Percentiles rank a stretch among this genome's conserved stretches.
Evolutionary conservation across 805 yeast genomes (phyloP).

Genomic region (Ogataea nakhonphanomensis): DNA sequence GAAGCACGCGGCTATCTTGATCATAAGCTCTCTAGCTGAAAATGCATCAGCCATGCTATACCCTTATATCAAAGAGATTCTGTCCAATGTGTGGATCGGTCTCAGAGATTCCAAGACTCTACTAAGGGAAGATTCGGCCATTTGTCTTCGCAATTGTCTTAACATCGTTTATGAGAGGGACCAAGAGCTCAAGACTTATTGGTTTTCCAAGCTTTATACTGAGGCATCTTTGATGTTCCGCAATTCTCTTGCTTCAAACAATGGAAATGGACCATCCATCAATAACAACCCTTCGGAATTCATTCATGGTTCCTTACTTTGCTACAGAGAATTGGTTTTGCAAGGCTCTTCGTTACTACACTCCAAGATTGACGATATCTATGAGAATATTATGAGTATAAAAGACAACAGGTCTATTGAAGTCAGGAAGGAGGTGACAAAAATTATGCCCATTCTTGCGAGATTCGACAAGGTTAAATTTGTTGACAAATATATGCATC

Average conservation of each 20-base stretch:
- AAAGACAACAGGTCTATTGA: constrained; percentile 74
- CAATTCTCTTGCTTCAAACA: constrained; percentile 12
- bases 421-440: constrained; percentile 80
- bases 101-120: constrained; percentile 72
- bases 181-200: constrained; percentile 58
- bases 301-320: constrained; percentile 84
- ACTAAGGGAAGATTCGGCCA: constrained; percentile 81
- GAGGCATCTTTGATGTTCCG: constrained; percentile 33
- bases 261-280: constrained; percentile 5
- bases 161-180: constrained; percentile 80
- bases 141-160: constrained; percentile 72
- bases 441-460: constrained; percentile 79
- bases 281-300: constrained; percentile 48
- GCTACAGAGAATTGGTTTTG: constrained; percentile 71
- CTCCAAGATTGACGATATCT: constrained; percentile 70
- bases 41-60: constrained; percentile 84
- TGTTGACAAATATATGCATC: constrained; percentile 76
- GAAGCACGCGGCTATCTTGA: constrained; percentile 86
- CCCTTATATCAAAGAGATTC: constrained; percentile 70
- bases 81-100: constrained; percentile 85
- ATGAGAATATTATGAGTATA: constrained; percentile 67
- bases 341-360: constrained; percentile 71
- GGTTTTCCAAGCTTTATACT: constrained; percentile 61
- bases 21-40: constrained; percentile 77
- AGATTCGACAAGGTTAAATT: constrained; percentile 71